phyloP scores from a whole-genome alignment of 495 filamentous ascomycete genomes.

The Aspergillus biplanus region DNA sequence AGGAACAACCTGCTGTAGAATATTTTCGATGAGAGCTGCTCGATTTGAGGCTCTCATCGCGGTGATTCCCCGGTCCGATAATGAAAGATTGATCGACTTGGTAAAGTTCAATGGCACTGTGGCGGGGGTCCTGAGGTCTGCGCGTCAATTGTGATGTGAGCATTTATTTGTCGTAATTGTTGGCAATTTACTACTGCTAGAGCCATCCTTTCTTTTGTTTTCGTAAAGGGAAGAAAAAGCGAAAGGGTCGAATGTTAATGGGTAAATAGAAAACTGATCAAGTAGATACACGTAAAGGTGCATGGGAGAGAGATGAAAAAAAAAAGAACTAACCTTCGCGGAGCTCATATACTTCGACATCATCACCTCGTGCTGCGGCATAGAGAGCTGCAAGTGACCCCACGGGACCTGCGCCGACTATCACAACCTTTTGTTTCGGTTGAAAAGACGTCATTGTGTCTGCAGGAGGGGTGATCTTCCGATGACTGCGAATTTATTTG shows the following conservation, averaged over 20 bases:
- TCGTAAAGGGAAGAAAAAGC: neutral
- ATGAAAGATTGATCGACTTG: conserved; percentile 93
- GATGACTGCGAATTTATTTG: neutral
- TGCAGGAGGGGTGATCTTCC: neutral
- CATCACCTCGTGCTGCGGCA: conserved; percentile 80
- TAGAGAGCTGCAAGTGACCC: conserved; percentile 92
- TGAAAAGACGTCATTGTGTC: conserved; percentile 18
- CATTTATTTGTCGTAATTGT: neutral
- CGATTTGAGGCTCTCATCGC: conserved; percentile 71
- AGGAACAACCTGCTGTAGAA: conserved; percentile 79
- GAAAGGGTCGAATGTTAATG: too few relatives aligned
- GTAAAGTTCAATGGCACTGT: conserved; percentile 94
- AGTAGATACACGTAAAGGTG: too few relatives aligned
- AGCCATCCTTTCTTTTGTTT: neutral
- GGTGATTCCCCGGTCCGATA: conserved; percentile 94
- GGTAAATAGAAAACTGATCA: too few relatives aligned
- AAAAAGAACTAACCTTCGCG: conserved; percentile 70
- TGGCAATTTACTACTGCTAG: neutral
- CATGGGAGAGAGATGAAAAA: conserved; percentile 6
- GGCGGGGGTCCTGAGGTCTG: conserved; percentile 82
- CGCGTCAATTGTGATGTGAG: conserved; percentile 12
- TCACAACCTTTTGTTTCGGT: conserved; percentile 68
- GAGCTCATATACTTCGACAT: conserved; percentile 94
- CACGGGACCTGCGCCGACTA: conserved; percentile 91
- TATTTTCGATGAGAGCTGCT: conserved; percentile 67